A percentile compares a stretch with the other conserved stretches of the same genome.
Conservation (phyloP, 495 filamentous ascomycete genomes). For the Chaetomium tenue region DNA sequence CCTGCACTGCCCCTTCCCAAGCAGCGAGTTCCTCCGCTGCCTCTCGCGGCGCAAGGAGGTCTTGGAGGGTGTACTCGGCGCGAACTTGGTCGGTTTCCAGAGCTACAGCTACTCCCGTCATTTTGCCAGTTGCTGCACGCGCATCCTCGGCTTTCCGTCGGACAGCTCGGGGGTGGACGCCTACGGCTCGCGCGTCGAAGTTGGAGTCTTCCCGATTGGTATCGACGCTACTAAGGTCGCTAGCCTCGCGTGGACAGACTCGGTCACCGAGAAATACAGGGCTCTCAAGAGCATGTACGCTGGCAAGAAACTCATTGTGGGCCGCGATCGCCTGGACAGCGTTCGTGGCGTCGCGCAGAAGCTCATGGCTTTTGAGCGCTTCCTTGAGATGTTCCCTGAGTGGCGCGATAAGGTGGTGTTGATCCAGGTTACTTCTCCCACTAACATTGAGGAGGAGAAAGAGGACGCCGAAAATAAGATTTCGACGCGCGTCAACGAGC, state of each 20-base stretch:
- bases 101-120: constrained; percentile 89
- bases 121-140: constrained; percentile 87
- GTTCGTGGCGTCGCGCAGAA: constrained; percentile 90
- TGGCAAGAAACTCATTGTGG: constrained; percentile 88
- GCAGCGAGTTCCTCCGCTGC: constrained; percentile 87
- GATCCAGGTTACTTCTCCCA: constrained; percentile 91
- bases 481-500: constrained; percentile 77
- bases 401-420: constrained; percentile 90
- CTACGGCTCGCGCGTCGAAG: constrained; percentile 80
- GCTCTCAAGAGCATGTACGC: constrained; percentile 68
- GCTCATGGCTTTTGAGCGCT: constrained; percentile 85
- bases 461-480: constrained; percentile 70
- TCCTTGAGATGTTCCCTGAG: constrained; percentile 81
- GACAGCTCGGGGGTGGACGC: constrained; percentile 77
- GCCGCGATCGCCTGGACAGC: constrained; percentile 86
- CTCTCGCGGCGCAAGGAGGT: constrained; percentile 82
- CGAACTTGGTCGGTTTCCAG: constrained; percentile 91
- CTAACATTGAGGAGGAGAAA: constrained; percentile 68
- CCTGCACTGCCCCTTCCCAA: constrained; percentile 88
- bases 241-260: constrained; percentile 63
- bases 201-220: constrained; percentile 88
- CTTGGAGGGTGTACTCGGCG: constrained; percentile 78
- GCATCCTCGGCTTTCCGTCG: constrained; percentile 81
- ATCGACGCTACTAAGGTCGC: constrained; percentile 76
- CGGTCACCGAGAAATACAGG: constrained; percentile 65